phyloP scores from a whole-genome alignment of 768 basidiomycete species.

The Mycena polygramma region DNA sequence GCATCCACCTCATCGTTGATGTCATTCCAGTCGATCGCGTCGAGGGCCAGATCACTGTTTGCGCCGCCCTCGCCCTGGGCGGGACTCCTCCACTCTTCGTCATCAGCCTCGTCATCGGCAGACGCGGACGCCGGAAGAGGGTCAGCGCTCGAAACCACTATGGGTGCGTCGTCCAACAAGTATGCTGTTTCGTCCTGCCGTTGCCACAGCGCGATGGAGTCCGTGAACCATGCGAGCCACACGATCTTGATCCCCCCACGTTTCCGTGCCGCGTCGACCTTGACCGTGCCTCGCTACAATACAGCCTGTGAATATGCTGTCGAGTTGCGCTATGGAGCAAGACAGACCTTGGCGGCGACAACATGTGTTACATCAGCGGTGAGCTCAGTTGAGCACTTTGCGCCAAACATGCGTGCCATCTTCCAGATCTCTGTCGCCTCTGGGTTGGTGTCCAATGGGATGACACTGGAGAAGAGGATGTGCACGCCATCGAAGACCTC shows the following conservation, averaged over 20 bases:
- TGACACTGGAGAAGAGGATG: conserved; percentile 94
- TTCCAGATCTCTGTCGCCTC: conserved; percentile 89
- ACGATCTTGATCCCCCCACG: conserved; percentile 87
- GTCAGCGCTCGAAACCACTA: conserved; percentile 45
- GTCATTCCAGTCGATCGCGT: conserved; percentile 83
- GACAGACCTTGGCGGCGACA: conserved; percentile 85
- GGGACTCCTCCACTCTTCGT: conserved; percentile 37
- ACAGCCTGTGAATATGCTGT: conserved; percentile 3
- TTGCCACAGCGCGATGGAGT: conserved; percentile 90
- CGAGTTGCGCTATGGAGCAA: conserved; percentile 25
- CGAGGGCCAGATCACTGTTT: conserved; percentile 60
- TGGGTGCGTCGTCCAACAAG: conserved; percentile 62
- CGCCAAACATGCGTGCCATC: conserved; percentile 90
- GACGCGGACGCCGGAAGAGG: conserved; percentile 48
- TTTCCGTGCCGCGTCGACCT: conserved; percentile 86
- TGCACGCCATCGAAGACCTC: conserved; percentile 84
- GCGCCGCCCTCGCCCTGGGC: conserved; percentile 8
- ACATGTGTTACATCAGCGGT: conserved; percentile 84
- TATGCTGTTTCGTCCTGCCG: conserved; percentile 85
- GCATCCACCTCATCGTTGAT: conserved; percentile 91
- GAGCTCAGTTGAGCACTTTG: conserved; percentile 80
- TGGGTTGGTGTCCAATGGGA: conserved; percentile 88
- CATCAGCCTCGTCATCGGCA: conserved; percentile 47
- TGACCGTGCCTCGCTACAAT: conserved; percentile 86
- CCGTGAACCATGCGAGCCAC: conserved; percentile 90